Evolutionary conservation across 805 yeast species (phyloP), one percentile per base, ranked within the genome.

Genomic region (Candida montana): DNA sequence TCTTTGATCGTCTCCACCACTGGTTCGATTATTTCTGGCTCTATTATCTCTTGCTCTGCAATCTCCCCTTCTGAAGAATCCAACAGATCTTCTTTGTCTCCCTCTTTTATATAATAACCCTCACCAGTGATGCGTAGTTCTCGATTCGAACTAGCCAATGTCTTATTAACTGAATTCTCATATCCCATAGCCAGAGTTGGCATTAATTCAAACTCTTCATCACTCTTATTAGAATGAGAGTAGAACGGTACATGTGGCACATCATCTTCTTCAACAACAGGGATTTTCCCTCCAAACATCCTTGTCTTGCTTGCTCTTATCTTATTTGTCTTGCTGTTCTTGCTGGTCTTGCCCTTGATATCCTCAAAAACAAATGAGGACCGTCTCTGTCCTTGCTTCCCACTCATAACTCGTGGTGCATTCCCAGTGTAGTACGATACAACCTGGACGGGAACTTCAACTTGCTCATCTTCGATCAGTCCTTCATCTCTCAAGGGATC

Each of bases 121-220:
- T 45, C 43, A 1, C 51, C 51, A 2, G 56, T 54, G 37, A 54
- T 55, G 30, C 58, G 46, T 28, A 55, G 27, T 31, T 53, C 60
- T 16, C 56, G 49, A 4, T 45, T 40, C 17, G 41, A 43, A 9
- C 41, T 44, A 7, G 12, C 13, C 7, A 49, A 31, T 27, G 41
- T 33, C 24, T 46, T 49, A 13, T 47, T 48, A 19, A 53, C 21
- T 10, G 54, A 48, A 35, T 55, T 55, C 37, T 55, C 57, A 37
- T 43, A 54, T 7, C 60, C 60, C 46, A 51, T 50, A 1, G 60
- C 60, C 13, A 55, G 27, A 1, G 60, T 55, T 2, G 60, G 60
- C 58, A 53, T 54, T 26, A 55, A 27, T 19, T 44, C 54, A 29
- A 55, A 24, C 7, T 38, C 34, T 37, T 55, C 60, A 23, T 46